Conservation (phyloP, 2,329 filamentous ascomycete genomes). For the Calonectria pauciramosa region DNA sequence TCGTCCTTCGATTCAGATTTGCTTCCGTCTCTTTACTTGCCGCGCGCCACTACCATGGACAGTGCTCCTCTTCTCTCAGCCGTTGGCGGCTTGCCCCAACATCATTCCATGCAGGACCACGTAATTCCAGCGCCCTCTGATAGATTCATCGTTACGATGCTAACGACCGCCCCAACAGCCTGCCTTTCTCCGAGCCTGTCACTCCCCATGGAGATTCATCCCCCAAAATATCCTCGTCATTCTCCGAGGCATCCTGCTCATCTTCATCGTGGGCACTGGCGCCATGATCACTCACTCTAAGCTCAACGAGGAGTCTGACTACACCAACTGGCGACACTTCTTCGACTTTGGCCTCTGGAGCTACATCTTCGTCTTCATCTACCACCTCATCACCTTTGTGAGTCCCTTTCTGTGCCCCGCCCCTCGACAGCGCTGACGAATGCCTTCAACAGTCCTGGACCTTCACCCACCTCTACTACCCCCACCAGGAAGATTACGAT, state of each 20-base stretch:
- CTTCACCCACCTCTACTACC: conserved; percentile 65
- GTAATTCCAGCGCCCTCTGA: conserved; percentile 37
- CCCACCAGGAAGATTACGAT: conserved; percentile 54
- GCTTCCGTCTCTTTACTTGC: not conserved
- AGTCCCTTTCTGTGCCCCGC: conserved; percentile 37
- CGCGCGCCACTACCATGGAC: conserved; percentile 45
- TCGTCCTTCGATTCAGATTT: not conserved
- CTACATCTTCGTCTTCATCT: conserved; percentile 58
- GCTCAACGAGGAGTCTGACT: conserved; percentile 55
- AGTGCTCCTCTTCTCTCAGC: conserved; percentile 52
- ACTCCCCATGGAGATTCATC: conserved; percentile 64
- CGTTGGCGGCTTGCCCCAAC: conserved; percentile 47
- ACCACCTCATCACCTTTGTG: conserved; percentile 63
- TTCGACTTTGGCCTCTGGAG: conserved; percentile 66
- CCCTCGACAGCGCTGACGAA: not conserved
- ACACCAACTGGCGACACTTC: conserved; percentile 56
- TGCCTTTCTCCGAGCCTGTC: conserved; percentile 64
- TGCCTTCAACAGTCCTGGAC: conserved; percentile 60
- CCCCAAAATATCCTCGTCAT: conserved; percentile 61
- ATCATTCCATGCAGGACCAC: conserved; percentile 53
- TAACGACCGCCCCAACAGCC: conserved; percentile 53
- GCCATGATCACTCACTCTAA: conserved; percentile 62
- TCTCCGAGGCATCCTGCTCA: conserved; percentile 58
- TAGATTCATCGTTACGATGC: not conserved
- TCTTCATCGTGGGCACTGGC: conserved; percentile 58